Base-by-base conservation (phyloP, 169 alveolate genomes). In the Cryptosporidium bovis region DNA sequence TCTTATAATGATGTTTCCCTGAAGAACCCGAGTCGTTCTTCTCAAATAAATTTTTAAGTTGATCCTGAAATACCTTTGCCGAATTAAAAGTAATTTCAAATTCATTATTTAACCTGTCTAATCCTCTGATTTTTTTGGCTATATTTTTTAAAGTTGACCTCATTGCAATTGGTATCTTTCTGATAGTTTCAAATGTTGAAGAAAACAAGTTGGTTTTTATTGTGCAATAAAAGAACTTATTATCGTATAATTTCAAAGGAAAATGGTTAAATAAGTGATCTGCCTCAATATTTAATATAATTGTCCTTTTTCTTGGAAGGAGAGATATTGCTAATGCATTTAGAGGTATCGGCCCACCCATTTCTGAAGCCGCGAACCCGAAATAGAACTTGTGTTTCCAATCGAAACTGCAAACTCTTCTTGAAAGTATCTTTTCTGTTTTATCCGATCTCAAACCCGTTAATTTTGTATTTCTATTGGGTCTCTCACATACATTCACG, bases 281-380 rank as follows among this genome's bases (percentile, higher is more conserved):
- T 16, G 85, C 69, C 34, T 77, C 69, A 18, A 77, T 56, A 60
- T 60, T 77, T 40, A 77, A 44, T 16, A 77, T 77, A 16, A 77
- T 77, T 20, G 85, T 77, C 20, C 64, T 58, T 44, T 64, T 77
- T 62, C 85, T 77, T 40, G 85, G 85, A 27, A 77, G 85, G 12
- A 60, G 50, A 1, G 85, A 77, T 10, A 24, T 60, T 6, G 64
- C 8, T 16, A 77, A 48, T n/a, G 85, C 69, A 40, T 77, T 77
- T 31, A 77, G 53, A 16, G 85, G 85, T 12, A 77, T 36, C 7
- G 85, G 71, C 1, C 85, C 85, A 55, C 13, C 51, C 20, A 33
- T 50, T 20, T 58, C 71, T 36, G 40, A 34, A 18, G 20, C 20
- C 27, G 60, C 71, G 55, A 58, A 77, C 34, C 85, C 85, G n/a